Base-by-base conservation (phyloP, 176 grass and related monocot genomes). In the Triticum dicoccoides region DNA sequence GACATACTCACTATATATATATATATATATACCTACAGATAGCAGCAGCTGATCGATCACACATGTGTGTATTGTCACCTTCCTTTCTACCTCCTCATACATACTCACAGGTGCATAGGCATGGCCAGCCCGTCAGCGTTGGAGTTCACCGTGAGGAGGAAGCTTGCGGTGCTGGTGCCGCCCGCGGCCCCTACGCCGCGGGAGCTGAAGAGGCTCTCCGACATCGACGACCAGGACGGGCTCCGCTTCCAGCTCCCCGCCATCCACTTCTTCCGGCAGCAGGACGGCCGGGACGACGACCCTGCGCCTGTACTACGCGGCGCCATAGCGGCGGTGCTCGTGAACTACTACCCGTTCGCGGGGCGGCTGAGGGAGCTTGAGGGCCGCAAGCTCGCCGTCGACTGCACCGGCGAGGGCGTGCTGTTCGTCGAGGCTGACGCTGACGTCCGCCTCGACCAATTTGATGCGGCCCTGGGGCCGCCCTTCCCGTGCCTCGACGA, bases 151-250 rank as follows among this genome's bases (percentile, higher is more conserved):
- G 24, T 24, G 24, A 24, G 24, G 24, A 24, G 24, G 24, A 24
- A 24, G 24, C 24, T 24, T 24, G 24, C 24, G 24, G 24, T 24
- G 24, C 24, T 24, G 24, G 24, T 24, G 24, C 24, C 85, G 6
- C 61, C 61, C 3, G 61, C 23, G n/a, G 67, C 21, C 3, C 61
- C 61, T 23, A 91, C 85, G 14, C 95, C 87, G 4, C 82, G 77
- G 2, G 89, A 15, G 44, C 14, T 95, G 27, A 33, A 67, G 29
- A 5, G 5, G 13, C 64, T 66, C 2, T 66, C 64, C 0, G 64
- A 66, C 64, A 14, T 67, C 27, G 65, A 67, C 13, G 69, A 71
- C 9, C 69, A 71, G 69, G 17, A 71, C 0, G 69, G 69, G 69
- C 69, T 71, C 18, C 35, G 69, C 69, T 71, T 71, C 69, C 69